These are phyloP conservation scores for Kwoniella europaea DNA, from an alignment of 768 basidiomycete genomes.

Conservation along the genomic window DNA sequence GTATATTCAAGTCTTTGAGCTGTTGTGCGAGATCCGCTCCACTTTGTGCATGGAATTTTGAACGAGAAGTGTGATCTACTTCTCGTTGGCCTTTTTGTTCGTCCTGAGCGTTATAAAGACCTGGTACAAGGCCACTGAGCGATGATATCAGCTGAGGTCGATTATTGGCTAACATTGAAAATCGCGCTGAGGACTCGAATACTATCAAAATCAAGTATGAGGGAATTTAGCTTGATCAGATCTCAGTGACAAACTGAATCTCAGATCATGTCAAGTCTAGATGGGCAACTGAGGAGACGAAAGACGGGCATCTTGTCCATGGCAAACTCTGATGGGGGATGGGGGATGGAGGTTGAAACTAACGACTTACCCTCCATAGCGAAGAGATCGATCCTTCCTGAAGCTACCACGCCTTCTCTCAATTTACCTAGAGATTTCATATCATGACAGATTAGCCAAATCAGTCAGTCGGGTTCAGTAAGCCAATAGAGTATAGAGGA, in stretches of 20 bases:
- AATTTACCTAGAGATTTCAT: conserved; percentile 43
- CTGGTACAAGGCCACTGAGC: conserved; percentile 50
- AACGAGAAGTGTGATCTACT: neutral
- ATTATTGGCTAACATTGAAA: conserved; percentile 44
- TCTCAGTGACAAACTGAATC: neutral
- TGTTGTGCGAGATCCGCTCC: neutral
- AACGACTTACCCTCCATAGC: conserved; percentile 51
- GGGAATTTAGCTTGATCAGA: neutral
- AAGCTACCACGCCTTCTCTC: conserved; percentile 54
- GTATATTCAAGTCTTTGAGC: neutral
- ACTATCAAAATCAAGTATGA: conserved; percentile 26
- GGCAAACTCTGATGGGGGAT: too few relatives aligned
- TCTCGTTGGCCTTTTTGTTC: neutral
- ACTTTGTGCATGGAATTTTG: neutral
- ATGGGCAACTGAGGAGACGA: neutral
- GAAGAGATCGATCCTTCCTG: conserved; percentile 49
- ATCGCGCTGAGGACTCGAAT: conserved; percentile 49
- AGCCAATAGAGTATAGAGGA: too few relatives aligned
- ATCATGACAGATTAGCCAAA: too few relatives aligned
- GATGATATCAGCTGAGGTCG: conserved; percentile 47
- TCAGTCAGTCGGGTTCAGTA: too few relatives aligned
- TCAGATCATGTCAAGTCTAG: too few relatives aligned
- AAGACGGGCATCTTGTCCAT: too few relatives aligned
- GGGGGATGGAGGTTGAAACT: too few relatives aligned
- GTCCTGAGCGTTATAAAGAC: conserved; percentile 38